A percentile compares a stretch with the other conserved stretches of the same genome.
phyloP scores from a whole-genome alignment of 1,284 basidiomycete genomes.

The Melampsora americana region DNA sequence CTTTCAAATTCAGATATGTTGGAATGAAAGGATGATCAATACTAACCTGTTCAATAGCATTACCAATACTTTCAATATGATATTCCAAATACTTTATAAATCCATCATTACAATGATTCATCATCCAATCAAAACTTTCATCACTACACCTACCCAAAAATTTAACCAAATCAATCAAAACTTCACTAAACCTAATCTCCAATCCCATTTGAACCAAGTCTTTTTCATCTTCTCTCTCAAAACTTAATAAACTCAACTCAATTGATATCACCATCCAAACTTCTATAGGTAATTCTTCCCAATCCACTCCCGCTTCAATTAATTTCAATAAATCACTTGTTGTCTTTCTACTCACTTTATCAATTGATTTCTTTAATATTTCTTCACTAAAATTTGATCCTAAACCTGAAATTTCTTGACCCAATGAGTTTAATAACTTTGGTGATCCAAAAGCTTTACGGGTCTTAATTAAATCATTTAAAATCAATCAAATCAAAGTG shows the following conservation, averaged over 20 bases:
- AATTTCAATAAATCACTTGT: conserved; percentile 23
- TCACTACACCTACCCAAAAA: neutral
- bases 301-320: conserved; percentile 27
- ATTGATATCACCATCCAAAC: neutral
- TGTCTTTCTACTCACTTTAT: neutral
- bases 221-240: too few relatives aligned
- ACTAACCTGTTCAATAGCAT: neutral
- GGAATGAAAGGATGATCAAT: neutral
- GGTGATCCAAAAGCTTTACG: conserved; percentile 12
- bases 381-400: conserved; percentile 6
- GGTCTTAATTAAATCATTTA: conserved; percentile 14
- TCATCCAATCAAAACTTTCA: neutral
- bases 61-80: too few relatives aligned
- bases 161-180: neutral
- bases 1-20: too few relatives aligned
- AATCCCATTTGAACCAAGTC: too few relatives aligned
- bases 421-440: neutral
- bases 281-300: conserved; percentile 16
- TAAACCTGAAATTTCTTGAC: conserved; percentile 18
- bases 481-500: neutral
- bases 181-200: neutral
- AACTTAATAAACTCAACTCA: too few relatives aligned
- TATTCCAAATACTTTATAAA: neutral
- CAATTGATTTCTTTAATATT: conserved; percentile 3
- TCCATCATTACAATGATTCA: neutral